Base-by-base conservation (phyloP, 805 yeast species). In the Pichia gijzeniarum region DNA sequence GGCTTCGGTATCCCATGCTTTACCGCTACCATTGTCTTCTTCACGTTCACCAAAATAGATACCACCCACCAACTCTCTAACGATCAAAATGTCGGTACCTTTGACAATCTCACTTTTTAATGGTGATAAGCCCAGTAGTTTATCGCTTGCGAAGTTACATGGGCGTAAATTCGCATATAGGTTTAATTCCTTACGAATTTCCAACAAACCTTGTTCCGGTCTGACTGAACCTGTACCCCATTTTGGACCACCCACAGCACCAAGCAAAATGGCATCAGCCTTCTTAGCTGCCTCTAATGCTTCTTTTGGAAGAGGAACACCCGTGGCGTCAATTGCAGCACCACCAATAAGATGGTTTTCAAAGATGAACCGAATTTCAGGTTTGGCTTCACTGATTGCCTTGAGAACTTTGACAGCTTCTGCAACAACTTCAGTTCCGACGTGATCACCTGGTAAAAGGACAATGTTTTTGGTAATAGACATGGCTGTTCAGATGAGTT, bases 171-270 rank as follows among this genome's bases (percentile, higher is more conserved):
- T 93, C 48, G 99, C 99, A 65, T 93, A 93, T 55, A 93, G 73
- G 64, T 84, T 85, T 62, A 93, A 77, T 65, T 89, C 98, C 67
- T 93, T 93, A 69, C 99, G 80, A 65, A 93, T 91, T 71, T 90
- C 78, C 53, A 93, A 76, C 55, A 93, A 76, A 49, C 99, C 99
- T 69, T 88, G 98, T 67, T 93, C 99, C 43, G 99, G 99, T 71
- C 99, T 82, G 39, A 91, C 98, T 12, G 75, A 61, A 41, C 97
- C 97, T 22, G 97, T 86, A 32, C 98, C 98, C 99, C 99, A 93
- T 70, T 93, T 93, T 50, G 99, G 99, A 30, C 99, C 99, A 52
- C 99, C 99, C 30, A 93, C 99, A 8, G 99, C 96, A 54, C 99
- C 99, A 47, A 93, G 74, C 53, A 93, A 71, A n/a, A 93, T 95